Evolutionary conservation across 2,329 filamentous ascomycete species (phyloP), one percentile per base, ranked within the genome.

Genomic region (Beauveria sp.): DNA sequence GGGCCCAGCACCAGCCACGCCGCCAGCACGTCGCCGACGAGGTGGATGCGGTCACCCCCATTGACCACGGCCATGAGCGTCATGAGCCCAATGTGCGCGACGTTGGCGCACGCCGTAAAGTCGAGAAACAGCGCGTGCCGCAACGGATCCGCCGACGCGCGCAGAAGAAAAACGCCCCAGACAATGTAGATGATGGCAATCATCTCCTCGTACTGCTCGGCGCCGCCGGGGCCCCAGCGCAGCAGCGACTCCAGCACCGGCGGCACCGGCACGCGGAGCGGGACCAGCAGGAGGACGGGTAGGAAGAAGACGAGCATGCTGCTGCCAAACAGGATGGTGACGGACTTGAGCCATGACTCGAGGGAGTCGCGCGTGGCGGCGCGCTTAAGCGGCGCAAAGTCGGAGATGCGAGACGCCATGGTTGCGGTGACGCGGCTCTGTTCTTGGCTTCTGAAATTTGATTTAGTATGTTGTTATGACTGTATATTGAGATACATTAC

Each of bases 191-290:
- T 22, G 30, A 26, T 24, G 18, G 47, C 46, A 43, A 59, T 59
- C 57, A 52, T 59, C 57, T 59, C 57, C 57, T 59, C 57, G 57
- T 59, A 59, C 57, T 59, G 57, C 49, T 59, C 57, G 7, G 22
- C 34, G 57, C 57, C 57, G 26, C 57, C 57, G 12, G 57, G 57
- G 40, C 57, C 57, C 57, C 57, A 45, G 34, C 57, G 34, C 9
- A 58, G n/a, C 22, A 59, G 34, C 20, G 49, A 4, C 26, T 26
- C 38, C 3, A 55, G 38, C 6, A 22, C 34, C 3, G 47, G 18
- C 18, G 47, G 57, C 24, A 43, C 8, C 10, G 30, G 43, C 34
- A 52, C 34, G 20, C 47, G 30, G 1, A 58, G 34, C 5, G 47
- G 46, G 3, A 51, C 3, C 4, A 50, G 47, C 9, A 59, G 3